Evolutionary conservation across 139 green algal genomes (phyloP).

Genomic region (Auxenochlorella pyrenoidosa): DNA sequence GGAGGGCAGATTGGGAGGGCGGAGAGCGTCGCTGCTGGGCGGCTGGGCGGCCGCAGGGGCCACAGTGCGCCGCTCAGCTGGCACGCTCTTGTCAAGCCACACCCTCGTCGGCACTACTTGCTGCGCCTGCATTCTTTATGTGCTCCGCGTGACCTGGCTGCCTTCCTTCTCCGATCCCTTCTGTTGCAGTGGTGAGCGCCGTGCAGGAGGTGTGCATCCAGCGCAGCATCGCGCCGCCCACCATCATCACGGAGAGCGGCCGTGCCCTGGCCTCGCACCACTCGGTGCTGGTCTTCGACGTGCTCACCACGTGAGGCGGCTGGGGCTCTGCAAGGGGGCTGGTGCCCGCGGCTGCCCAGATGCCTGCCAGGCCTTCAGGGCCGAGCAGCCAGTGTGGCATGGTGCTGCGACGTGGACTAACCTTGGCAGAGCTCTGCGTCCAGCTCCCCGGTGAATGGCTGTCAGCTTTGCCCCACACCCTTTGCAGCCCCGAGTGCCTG

Average conservation of each 20-base stretch:
- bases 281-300: conserved; percentile 75
- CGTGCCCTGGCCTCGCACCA: conserved; percentile 70
- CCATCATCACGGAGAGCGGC: conserved; percentile 68
- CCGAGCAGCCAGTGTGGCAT: too few species aligned
- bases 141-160: too few species aligned
- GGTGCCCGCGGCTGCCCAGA: too few species aligned
- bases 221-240: conserved; percentile 52
- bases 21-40: background rate
- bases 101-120: too few species aligned
- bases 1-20: background rate
- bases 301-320: conserved; percentile 51
- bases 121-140: background rate
- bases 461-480: too few species aligned
- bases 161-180: background rate
- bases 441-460: too few species aligned
- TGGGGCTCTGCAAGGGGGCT: too few species aligned
- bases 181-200: conserved; percentile 24
- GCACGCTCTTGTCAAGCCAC: background rate
- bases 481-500: conserved; percentile 38
- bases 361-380: too few species aligned
- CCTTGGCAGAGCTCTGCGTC: too few species aligned
- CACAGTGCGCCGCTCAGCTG: background rate
- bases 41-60: too few species aligned
- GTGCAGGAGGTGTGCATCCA: conserved; percentile 68
- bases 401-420: too few species aligned